Evolutionary conservation across 768 basidiomycete species (phyloP), one percentile per base, ranked within the genome.

Genomic region (Lyophyllum atratum): DNA sequence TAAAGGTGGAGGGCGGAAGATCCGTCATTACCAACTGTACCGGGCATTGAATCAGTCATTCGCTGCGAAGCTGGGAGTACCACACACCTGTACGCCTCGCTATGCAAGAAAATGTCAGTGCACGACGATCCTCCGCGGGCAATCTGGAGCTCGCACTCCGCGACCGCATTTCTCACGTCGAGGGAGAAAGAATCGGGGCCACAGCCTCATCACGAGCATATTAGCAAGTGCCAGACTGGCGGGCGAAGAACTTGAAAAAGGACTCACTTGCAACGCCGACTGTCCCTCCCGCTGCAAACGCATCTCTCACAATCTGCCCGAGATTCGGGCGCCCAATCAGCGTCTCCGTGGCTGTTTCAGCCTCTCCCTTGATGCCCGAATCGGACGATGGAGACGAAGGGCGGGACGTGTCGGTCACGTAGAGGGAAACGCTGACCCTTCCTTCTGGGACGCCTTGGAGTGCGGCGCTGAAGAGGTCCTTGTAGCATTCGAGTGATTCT

Each of bases 141-240:
- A 49, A 75, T 69, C n/a, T 60, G 59, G 24, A 70, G 56, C 62
- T 74, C 63, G 21, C 66, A 59, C 48, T 68, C 63, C 11, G 69
- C 65, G 2, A 72, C 68, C 22, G 72, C 68, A 57, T 73, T 66
- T 40, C 73, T 64, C 22, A 72, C 68, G 51, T 72, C 68, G 60
- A 68, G 65, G 31, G 67, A 34, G 54, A 73, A 68, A 17, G 61
- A 55, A 29, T 66, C 56, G 6, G 72, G 69, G 8, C 74, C 68
- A 58, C 73, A 72, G 22, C 66, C 68, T 72, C 59, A 14, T 37
- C 14, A 15, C 17, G 3, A 37, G 34, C n/a, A 14, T 37, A 37
- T 37, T 15, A 37, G 17, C 12, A 37, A 14, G 6, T 15, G 12
- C 1, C 49, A 56, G 49, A 42, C 60, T 37, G 29, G 28, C n/a